These are phyloP conservation scores for Erodium texanum DNA, from an alignment of 441 rosid species.

Conservation along the genomic window DNA sequence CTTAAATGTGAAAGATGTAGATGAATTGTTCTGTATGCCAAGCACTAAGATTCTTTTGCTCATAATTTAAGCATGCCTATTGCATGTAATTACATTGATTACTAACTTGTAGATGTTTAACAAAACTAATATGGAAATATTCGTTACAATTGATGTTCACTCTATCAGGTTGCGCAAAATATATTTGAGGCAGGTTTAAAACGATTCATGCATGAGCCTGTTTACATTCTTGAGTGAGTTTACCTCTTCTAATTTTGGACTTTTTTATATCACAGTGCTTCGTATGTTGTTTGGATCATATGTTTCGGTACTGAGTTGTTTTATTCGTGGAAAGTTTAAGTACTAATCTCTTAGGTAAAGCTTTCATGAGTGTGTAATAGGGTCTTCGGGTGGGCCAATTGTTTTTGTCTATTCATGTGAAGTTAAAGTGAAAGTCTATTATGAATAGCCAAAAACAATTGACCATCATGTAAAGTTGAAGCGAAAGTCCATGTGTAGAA, in stretches of 20 bases:
- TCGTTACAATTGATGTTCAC: slow-evolving; percentile 14
- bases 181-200: slow-evolving; percentile 92
- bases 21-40: slow-evolving; percentile 3
- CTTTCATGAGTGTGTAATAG: background rate
- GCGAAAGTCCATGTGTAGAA: too few relatives aligned
- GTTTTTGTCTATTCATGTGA: background rate
- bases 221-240: slow-evolving; percentile 86
- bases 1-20: background rate
- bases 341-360: background rate
- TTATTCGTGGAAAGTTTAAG: background rate
- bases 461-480: too few relatives aligned
- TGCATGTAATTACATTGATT: background rate
- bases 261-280: slow-evolving; percentile 7
- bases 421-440: background rate
- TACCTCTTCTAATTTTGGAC: slow-evolving; percentile 9
- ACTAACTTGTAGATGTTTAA: background rate
- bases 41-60: background rate
- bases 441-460: background rate
- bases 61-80: background rate
- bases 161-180: slow-evolving; percentile 74
- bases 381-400: background rate
- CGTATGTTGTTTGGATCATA: slow-evolving; percentile 6
- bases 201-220: slow-evolving; percentile 88
- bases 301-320: background rate
- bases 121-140: background rate